phyloP scores from a whole-genome alignment of 164 flowering plant species.

The Nymphaea colorata region DNA sequence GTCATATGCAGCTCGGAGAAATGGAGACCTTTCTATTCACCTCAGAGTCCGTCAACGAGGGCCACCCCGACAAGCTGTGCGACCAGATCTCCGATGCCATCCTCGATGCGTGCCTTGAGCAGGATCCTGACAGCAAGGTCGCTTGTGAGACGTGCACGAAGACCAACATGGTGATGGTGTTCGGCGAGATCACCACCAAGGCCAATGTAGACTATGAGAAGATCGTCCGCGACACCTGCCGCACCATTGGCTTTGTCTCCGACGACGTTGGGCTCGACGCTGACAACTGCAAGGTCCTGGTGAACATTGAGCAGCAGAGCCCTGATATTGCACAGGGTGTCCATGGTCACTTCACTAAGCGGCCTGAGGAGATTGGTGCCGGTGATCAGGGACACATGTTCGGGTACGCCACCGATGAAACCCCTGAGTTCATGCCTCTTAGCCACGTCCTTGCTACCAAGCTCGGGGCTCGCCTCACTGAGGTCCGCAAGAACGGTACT shows the following conservation, averaged over 20 bases:
- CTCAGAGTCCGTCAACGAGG: constrained; percentile 83
- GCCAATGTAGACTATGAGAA: constrained; percentile 67
- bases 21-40: constrained; percentile 79
- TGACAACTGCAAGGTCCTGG: constrained; percentile 73
- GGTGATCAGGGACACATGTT: constrained; percentile 90
- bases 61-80: constrained; percentile 82
- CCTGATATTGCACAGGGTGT: constrained; percentile 89
- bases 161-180: constrained; percentile 90
- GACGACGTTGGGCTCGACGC: constrained; percentile 82
- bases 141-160: constrained; percentile 85
- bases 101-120: constrained; percentile 74
- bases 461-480: constrained; percentile 66
- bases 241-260: constrained; percentile 59
- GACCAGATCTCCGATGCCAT: constrained; percentile 86
- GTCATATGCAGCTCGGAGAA: constrained; percentile 3
- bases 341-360: constrained; percentile 79
- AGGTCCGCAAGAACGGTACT: constrained; percentile 66
- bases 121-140: constrained; percentile 79
- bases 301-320: constrained; percentile 78
- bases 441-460: constrained; percentile 75
- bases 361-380: constrained; percentile 82
- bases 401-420: constrained; percentile 83
- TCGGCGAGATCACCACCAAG: constrained; percentile 79
- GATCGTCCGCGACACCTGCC: constrained; percentile 78
- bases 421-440: constrained; percentile 69